phyloP scores from a whole-genome alignment of 345 rosid species.

The Brassica carinata region DNA sequence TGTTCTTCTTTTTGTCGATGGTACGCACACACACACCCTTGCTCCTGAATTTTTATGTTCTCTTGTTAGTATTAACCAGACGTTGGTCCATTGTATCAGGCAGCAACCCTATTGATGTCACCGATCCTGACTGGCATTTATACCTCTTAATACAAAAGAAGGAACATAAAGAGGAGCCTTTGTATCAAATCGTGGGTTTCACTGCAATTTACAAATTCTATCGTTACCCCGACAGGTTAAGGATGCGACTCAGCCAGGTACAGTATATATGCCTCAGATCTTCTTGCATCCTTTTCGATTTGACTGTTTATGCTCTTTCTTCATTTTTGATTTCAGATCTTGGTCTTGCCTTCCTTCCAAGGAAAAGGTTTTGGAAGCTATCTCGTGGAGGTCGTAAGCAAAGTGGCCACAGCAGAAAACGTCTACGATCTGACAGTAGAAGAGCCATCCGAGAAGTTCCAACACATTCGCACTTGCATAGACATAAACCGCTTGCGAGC shows the following conservation, averaged over 20 bases:
- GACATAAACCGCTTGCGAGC: conserved; percentile 57
- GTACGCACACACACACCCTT: conserved; percentile 43
- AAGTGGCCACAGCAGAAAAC: conserved; percentile 67
- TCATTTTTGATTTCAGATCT: conserved; percentile 53
- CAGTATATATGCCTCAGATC: background rate
- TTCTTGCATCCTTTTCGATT: background rate
- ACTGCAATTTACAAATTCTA: conserved; percentile 77
- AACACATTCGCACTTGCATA: conserved; percentile 72
- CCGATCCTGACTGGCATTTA: conserved; percentile 91
- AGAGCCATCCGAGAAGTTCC: conserved; percentile 86
- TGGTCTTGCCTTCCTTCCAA: conserved; percentile 87
- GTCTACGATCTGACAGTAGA: conserved; percentile 88
- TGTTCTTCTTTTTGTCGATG: conserved; percentile 93
- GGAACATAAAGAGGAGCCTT: conserved; percentile 46
- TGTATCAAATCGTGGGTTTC: conserved; percentile 66
- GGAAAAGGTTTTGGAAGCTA: conserved; percentile 72
- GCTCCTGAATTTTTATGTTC: background rate
- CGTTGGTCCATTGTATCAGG: conserved; percentile 46
- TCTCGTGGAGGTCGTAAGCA: conserved; percentile 71
- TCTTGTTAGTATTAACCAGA: conserved; percentile 8
- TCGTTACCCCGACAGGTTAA: conserved; percentile 75
- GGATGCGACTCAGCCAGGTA: conserved; percentile 93
- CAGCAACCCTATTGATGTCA: conserved; percentile 94
- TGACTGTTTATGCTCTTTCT: conserved; percentile 4
- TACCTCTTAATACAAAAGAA: conserved; percentile 67